Conservation (phyloP, 345 rosid species). For the Leavenworthia alabamica region DNA sequence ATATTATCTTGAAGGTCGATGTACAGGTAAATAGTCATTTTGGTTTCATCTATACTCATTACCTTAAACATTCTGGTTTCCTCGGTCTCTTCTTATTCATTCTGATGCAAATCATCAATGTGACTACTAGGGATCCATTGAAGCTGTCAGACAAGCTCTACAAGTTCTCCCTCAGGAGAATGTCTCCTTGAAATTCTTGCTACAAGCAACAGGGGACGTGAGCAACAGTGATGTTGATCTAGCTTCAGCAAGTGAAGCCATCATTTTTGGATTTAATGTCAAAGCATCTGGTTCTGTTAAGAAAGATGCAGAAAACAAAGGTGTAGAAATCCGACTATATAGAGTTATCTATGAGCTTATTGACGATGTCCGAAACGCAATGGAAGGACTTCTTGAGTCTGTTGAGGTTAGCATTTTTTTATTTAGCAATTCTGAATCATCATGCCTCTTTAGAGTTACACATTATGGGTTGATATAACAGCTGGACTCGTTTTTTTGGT, state of each 20-base stretch:
- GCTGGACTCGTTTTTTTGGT: background rate
- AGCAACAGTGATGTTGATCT: slow-evolving; percentile 90
- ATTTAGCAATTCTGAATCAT: slow-evolving; percentile 1
- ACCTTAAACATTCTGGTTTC: background rate
- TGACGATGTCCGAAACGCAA: slow-evolving; percentile 85
- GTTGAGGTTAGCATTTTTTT: slow-evolving; percentile 56
- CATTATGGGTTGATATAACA: background rate
- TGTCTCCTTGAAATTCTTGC: slow-evolving; percentile 80
- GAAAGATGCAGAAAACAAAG: slow-evolving; percentile 76
- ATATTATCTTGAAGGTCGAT: slow-evolving; percentile 87
- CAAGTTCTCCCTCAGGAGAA: slow-evolving; percentile 88
- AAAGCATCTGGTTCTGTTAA: slow-evolving; percentile 70
- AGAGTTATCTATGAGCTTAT: slow-evolving; percentile 92
- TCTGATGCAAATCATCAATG: slow-evolving; percentile 18
- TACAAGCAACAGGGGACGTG: slow-evolving; percentile 89
- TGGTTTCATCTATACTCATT: background rate
- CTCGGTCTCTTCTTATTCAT: background rate
- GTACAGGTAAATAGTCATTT: slow-evolving; percentile 57
- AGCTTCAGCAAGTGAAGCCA: slow-evolving; percentile 80
- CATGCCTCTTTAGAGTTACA: background rate
- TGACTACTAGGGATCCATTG: slow-evolving; percentile 79
- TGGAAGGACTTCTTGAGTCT: slow-evolving; percentile 95
- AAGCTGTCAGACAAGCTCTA: slow-evolving; percentile 89
- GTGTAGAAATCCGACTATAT: slow-evolving; percentile 87
- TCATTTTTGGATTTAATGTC: slow-evolving; percentile 85